Conservation (phyloP, 1,284 basidiomycete genomes). For the Somion occarium region DNA sequence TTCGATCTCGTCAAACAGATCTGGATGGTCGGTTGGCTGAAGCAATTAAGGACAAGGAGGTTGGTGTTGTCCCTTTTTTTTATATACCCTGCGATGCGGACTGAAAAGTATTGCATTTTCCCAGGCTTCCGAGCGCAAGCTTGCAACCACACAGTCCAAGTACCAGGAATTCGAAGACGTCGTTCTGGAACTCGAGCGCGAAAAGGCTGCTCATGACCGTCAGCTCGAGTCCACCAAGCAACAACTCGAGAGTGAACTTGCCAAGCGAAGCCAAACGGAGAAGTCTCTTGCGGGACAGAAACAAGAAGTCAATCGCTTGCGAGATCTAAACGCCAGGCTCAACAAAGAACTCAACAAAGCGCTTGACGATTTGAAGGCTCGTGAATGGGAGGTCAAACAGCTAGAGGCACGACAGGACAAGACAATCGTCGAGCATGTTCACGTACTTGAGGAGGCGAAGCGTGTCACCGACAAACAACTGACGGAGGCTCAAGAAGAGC, state of each 20-base stretch:
- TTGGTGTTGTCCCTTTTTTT: conserved; percentile 27
- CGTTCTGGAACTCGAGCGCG: conserved; percentile 78
- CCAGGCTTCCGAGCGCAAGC: conserved; percentile 73
- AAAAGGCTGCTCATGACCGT: conserved; percentile 69
- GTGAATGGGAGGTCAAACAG: conserved; percentile 85
- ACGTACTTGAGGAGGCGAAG: conserved; percentile 96
- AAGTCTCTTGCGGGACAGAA: conserved; percentile 62
- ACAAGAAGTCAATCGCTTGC: conserved; percentile 62
- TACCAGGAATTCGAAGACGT: conserved; percentile 87
- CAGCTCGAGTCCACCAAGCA: conserved; percentile 67
- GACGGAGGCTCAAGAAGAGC: conserved; percentile 72
- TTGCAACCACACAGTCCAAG: conserved; percentile 68
- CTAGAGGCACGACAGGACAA: conserved; percentile 89
- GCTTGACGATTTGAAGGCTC: conserved; percentile 72
- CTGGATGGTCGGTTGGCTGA: conserved; percentile 65
- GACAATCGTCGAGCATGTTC: conserved; percentile 98
- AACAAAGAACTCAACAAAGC: conserved; percentile 82
- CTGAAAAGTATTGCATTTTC: not conserved
- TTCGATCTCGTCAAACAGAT: conserved; percentile 72
- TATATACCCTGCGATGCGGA: conserved; percentile 6
- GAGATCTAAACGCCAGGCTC: conserved; percentile 68
- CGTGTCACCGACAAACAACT: conserved; percentile 93
- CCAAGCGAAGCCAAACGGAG: conserved; percentile 72
- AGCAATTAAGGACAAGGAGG: conserved; percentile 66
- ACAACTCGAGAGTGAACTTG: conserved; percentile 64